Conservation (phyloP, 1,284 basidiomycete species). For the Takashimella koratensis region DNA sequence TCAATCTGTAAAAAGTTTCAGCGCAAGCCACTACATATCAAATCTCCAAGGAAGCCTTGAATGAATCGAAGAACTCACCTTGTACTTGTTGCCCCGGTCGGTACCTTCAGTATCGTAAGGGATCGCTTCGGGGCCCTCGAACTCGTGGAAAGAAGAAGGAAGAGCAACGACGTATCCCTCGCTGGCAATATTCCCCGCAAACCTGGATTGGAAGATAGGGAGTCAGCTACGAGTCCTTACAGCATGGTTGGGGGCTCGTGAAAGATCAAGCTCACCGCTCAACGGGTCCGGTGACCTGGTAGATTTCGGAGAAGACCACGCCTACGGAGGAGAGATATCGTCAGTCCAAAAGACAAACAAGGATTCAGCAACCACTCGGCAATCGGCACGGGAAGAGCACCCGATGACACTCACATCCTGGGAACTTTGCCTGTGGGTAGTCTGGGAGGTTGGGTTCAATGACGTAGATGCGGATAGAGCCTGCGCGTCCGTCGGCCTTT, state of each 20-base stretch:
- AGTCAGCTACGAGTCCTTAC: no score
- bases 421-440: conserved; percentile 50
- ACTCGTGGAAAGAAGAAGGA: conserved; percentile 69
- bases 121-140: conserved; percentile 77
- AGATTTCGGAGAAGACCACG: conserved; percentile 51
- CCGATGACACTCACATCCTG: conserved; percentile 42
- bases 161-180: conserved; percentile 56
- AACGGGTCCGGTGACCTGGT: conserved; percentile 49
- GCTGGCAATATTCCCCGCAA: conserved; percentile 86
- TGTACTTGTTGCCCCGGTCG: conserved; percentile 82
- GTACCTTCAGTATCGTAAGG: conserved; percentile 86
- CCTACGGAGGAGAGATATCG: conserved; percentile 9
- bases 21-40: not conserved
- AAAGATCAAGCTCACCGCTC: conserved; percentile 29
- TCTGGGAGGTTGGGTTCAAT: conserved; percentile 47
- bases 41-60: no score
- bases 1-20: conserved; percentile 58
- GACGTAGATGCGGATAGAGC: conserved; percentile 64
- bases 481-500: conserved; percentile 58
- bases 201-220: conserved; percentile 49
- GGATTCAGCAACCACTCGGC: conserved; percentile 2
- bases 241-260: no score
- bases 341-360: not conserved
- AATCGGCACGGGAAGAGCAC: not conserved
- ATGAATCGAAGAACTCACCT: conserved; percentile 58